Percentiles rank a stretch among this genome's conserved stretches.
These are phyloP conservation scores for Xylaria acuta DNA, from an alignment of 495 filamentous ascomycete genomes.

Conservation along the genomic window DNA sequence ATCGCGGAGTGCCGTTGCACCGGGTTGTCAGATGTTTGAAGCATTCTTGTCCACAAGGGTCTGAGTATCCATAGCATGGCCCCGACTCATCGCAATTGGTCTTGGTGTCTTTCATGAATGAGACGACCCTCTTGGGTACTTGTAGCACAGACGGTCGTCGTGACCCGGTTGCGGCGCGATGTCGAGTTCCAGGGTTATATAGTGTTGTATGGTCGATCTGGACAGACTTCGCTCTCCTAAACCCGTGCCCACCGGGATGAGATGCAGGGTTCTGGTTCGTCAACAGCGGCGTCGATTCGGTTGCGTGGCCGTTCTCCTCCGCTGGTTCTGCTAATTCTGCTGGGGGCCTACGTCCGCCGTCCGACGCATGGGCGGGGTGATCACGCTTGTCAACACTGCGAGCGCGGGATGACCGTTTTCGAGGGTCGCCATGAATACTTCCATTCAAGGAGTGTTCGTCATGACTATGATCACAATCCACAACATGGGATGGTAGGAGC, in stretches of 20 bases:
- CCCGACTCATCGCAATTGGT: slow-evolving; percentile 73
- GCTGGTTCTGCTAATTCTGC: slow-evolving; percentile 4
- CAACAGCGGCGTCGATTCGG: slow-evolving; percentile 47
- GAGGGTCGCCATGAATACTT: slow-evolving; percentile 38
- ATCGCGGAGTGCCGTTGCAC: slow-evolving; percentile 34
- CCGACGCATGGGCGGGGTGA: neutral
- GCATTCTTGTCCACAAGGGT: slow-evolving; percentile 86
- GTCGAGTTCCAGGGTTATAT: slow-evolving; percentile 17
- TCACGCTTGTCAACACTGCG: slow-evolving; percentile 27
- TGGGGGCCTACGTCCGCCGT: slow-evolving; percentile 20
- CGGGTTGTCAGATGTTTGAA: slow-evolving; percentile 59
- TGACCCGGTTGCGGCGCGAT: slow-evolving; percentile 31
- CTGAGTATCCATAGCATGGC: slow-evolving; percentile 82
- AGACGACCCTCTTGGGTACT: slow-evolving; percentile 61
- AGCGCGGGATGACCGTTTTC: slow-evolving; percentile 38
- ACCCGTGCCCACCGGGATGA: slow-evolving; percentile 5
- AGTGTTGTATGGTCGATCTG: slow-evolving; percentile 24
- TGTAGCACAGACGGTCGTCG: slow-evolving; percentile 54
- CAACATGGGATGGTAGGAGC: slow-evolving; percentile 88
- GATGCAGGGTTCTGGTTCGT: slow-evolving; percentile 29
- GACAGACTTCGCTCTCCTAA: slow-evolving; percentile 35
- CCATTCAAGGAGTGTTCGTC: slow-evolving; percentile 53
- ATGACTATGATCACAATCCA: slow-evolving; percentile 89
- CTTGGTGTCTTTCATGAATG: slow-evolving; percentile 72
- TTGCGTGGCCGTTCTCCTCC: slow-evolving; percentile 36